Base-by-base conservation (phyloP, 768 basidiomycete species). In the Steccherinum ochraceum region DNA sequence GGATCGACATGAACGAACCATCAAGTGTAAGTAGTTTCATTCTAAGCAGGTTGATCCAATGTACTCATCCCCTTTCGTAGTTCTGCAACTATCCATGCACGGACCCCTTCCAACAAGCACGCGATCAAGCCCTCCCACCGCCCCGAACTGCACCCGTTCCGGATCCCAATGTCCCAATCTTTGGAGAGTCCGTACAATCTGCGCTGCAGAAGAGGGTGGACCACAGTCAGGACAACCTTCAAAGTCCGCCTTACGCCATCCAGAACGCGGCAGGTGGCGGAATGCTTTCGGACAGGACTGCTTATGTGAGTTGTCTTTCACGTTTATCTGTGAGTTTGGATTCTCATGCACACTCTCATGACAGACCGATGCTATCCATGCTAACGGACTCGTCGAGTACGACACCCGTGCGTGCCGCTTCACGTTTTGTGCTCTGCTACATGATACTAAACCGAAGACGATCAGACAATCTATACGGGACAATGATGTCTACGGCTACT, bases 1-100 rank as follows among this genome's bases (percentile, higher is more conserved):
- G 85, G 86, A 84, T 86, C 21, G 83, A 84, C 56, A 84, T 84
- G 84, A 86, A 87, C 60, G 84, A 86, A 53, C 84, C 85, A 4
- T 64, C 82, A 2, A 86, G 75, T 52, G 84, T 85, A 56, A 21
- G 77, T 61, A 18, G 21, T 26, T 20, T 16, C 13, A 19, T 41
- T 30, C 27, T 40, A 27, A 20, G 23, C 19, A 21, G 7, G 25
- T 7, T 39, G 4, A 35, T 24, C 19, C 53, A 24, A 4, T 35
- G 20, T 27, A 25, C 42, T 58, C 35, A 45, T 21, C 18, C 3
- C 12, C 16, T 30, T 27, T 12, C n/a, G 21, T 48, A 84, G 81
- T 85, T 86, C 68, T 86, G 83, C 66, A 67, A 70, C 40, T 68
- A 75, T 20, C 84, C 84, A 0, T 86, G 85, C 56, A 67, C 69